Conservation (phyloP, 352 stramenopile genomes). For the Globisporangium rhizosaccharum region DNA sequence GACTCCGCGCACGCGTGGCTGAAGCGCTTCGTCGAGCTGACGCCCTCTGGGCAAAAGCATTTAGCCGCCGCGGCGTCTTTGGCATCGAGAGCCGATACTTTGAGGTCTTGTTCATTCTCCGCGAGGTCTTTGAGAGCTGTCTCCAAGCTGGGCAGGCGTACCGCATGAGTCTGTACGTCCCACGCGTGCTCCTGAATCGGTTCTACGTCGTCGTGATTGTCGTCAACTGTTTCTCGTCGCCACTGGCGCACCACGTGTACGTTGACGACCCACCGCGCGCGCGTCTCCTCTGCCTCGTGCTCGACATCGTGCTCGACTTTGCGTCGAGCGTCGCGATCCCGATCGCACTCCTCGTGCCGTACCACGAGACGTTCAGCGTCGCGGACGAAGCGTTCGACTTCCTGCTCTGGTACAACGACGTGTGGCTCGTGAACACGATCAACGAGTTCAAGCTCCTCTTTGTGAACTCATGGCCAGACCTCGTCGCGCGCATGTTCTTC, state of each 20-base stretch:
- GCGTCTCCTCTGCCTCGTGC: constrained; percentile 13
- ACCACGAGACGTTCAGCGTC: constrained; percentile 9
- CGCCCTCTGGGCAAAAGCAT: constrained; percentile 1
- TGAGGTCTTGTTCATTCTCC: constrained; percentile 14
- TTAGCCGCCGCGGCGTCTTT: constrained; percentile 13
- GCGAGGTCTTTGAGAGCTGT: constrained; percentile 19
- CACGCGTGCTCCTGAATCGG: constrained; percentile 12
- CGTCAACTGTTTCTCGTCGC: constrained; percentile 17
- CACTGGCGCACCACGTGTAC: constrained; percentile 1
- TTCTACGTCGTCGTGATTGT: constrained; percentile 15
- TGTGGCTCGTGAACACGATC: constrained; percentile 22
- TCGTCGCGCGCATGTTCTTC: constrained; percentile 29
- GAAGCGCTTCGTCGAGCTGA: not conserved
- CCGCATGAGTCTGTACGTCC: constrained; percentile 13
- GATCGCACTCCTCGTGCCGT: constrained; percentile 7
- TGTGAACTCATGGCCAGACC: constrained; percentile 29
- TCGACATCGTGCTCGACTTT: constrained; percentile 19
- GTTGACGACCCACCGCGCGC: constrained; percentile 1
- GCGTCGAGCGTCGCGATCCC: constrained; percentile 15
- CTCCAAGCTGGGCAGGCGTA: constrained; percentile 27
- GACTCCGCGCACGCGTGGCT: not conserved
- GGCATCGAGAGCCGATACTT: constrained; percentile 20
- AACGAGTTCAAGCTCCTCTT: constrained; percentile 22
- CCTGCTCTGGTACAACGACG: constrained; percentile 19
- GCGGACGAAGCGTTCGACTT: not conserved